Conservation (phyloP, 2,329 filamentous ascomycete species). For the Graphium sp. region DNA sequence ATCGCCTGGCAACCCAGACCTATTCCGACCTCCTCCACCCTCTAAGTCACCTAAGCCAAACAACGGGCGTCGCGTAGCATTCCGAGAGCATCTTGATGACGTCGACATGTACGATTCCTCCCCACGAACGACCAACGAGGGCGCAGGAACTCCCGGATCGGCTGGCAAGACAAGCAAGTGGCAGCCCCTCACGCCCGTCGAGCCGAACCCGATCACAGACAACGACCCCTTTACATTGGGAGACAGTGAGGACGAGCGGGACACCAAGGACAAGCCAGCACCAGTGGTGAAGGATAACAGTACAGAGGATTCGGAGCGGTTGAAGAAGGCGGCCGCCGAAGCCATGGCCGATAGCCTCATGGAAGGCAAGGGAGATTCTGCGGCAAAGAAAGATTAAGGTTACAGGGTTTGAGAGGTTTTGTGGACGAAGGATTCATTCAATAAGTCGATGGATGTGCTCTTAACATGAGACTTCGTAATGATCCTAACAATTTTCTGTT, state of each 20-base stretch:
- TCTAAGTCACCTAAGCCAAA: slow-evolving; percentile 30
- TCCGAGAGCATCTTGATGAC: slow-evolving; percentile 54
- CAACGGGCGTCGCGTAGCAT: slow-evolving; percentile 36
- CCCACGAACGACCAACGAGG: slow-evolving; percentile 36
- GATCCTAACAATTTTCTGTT: no score
- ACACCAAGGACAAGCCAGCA: slow-evolving; percentile 23
- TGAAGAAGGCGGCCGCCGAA: slow-evolving; percentile 49
- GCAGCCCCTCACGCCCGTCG: slow-evolving; percentile 75
- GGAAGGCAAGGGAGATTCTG: slow-evolving; percentile 16
- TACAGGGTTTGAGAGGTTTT: neutral
- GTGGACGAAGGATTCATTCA: no score
- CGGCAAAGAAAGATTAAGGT: slow-evolving; percentile 15
- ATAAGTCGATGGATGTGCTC: no score
- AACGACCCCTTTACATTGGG: slow-evolving; percentile 95
- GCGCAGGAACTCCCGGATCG: slow-evolving; percentile 17
- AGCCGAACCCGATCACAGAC: slow-evolving; percentile 70
- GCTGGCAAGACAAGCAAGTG: slow-evolving; percentile 74
- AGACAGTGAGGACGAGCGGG: slow-evolving; percentile 87
- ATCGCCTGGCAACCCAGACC: slow-evolving; percentile 58
- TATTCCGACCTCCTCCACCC: slow-evolving; percentile 54
- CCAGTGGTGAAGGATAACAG: slow-evolving; percentile 25
- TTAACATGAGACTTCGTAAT: no score
- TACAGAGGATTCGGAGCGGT: slow-evolving; percentile 39
- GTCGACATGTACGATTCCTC: slow-evolving; percentile 59
- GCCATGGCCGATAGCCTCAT: slow-evolving; percentile 41